Evolutionary conservation across 345 rosid species (phyloP).

Genomic region (Gossypium thurberi): DNA sequence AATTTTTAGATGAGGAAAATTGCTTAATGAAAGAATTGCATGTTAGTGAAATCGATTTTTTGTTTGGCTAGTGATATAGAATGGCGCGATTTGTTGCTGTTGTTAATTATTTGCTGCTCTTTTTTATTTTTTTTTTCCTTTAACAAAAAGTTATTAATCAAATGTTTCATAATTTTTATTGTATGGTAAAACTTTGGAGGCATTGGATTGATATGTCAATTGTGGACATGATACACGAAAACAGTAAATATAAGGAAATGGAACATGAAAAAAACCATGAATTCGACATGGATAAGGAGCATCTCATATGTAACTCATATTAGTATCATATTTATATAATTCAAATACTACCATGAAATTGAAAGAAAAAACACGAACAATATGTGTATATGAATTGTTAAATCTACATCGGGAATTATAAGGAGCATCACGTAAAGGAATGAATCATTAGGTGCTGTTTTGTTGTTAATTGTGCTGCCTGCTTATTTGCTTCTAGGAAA

Average conservation of each 20-base stretch:
- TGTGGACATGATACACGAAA: background rate
- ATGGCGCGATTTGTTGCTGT: background rate
- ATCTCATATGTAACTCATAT: background rate
- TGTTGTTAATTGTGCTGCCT: background rate
- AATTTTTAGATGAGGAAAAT: background rate
- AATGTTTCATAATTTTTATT: background rate
- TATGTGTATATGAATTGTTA: background rate
- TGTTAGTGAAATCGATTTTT: background rate
- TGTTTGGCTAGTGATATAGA: background rate
- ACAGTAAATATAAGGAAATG: background rate
- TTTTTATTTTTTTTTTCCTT: background rate
- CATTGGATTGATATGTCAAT: background rate
- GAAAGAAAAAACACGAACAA: background rate
- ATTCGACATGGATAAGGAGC: background rate
- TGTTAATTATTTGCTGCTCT: background rate
- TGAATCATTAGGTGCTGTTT: background rate
- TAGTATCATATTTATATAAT: background rate
- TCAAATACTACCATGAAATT: background rate
- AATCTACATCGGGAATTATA: background rate
- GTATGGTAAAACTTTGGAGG: background rate
- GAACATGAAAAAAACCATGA: background rate
- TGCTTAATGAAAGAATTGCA: slow-evolving; percentile 3
- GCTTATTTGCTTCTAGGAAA: background rate
- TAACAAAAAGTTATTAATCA: background rate
- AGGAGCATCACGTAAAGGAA: background rate